These are phyloP conservation scores for Fusarium solani-melongenae DNA, from an alignment of 2,329 filamentous ascomycete species.

Conservation along the genomic window DNA sequence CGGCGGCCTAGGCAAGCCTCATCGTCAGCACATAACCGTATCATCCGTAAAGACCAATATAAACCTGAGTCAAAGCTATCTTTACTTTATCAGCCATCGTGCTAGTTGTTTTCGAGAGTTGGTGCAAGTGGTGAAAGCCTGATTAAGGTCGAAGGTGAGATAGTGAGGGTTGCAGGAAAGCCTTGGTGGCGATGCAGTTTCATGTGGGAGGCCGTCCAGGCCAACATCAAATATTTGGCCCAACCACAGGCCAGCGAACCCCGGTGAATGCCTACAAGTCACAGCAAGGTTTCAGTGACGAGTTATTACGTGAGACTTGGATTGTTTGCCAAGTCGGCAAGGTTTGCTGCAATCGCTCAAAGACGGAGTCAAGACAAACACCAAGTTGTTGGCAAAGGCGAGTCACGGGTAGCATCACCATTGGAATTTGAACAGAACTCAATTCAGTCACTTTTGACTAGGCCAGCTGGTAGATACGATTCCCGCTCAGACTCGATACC, in stretches of 20 bases:
- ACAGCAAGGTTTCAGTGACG: background rate
- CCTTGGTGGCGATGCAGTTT: background rate
- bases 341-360: background rate
- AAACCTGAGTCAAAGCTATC: background rate
- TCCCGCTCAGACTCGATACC: background rate
- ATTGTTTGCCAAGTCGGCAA: background rate
- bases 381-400: background rate
- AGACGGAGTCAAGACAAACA: background rate
- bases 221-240: background rate
- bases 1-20: background rate
- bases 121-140: background rate
- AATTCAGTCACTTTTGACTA: background rate
- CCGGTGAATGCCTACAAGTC: background rate
- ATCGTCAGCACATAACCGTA: background rate
- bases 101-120: background rate
- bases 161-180: background rate
- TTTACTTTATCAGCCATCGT: background rate
- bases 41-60: too few relatives aligned
- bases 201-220: background rate
- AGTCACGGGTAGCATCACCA: background rate
- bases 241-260: background rate
- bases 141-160: background rate
- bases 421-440: background rate
- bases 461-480: background rate
- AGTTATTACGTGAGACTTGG: background rate